These are phyloP conservation scores for Candida montana DNA, from an alignment of 805 yeast genomes.

Conservation along the genomic window DNA sequence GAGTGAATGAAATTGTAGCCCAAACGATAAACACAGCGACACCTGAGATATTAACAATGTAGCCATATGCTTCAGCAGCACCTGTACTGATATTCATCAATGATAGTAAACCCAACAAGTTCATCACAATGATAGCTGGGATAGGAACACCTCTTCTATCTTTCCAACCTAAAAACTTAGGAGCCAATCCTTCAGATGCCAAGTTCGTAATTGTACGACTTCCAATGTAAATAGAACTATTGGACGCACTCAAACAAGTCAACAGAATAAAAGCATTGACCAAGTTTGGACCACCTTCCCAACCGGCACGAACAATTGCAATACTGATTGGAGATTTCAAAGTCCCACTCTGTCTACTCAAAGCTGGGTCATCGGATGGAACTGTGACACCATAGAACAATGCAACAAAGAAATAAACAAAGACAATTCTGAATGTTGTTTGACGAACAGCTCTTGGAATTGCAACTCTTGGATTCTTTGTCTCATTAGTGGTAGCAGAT, in stretches of 20 bases:
- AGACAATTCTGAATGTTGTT: slow-evolving; percentile 9
- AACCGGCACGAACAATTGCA: slow-evolving; percentile 65
- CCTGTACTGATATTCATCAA: slow-evolving; percentile 50
- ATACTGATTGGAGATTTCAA: slow-evolving; percentile 63
- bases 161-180: slow-evolving; percentile 44
- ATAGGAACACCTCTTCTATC: slow-evolving; percentile 60
- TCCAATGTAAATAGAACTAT: slow-evolving; percentile 65
- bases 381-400: slow-evolving; percentile 10
- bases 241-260: slow-evolving; percentile 65
- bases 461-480: slow-evolving; percentile 60
- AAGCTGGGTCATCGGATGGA: slow-evolving; percentile 8
- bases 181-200: slow-evolving; percentile 59
- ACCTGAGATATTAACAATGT: slow-evolving; percentile 70
- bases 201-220: slow-evolving; percentile 60
- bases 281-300: slow-evolving; percentile 56
- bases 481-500: slow-evolving; percentile 71
- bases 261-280: slow-evolving; percentile 67
- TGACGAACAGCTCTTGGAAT: slow-evolving; percentile 58
- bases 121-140: slow-evolving; percentile 51
- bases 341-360: slow-evolving; percentile 5
- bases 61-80: slow-evolving; percentile 57
- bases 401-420: slow-evolving; percentile 9
- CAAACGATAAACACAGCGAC: slow-evolving; percentile 73
- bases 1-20: slow-evolving; percentile 60
- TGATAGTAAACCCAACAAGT: slow-evolving; percentile 58